Evolutionary conservation across 2,329 filamentous ascomycete species (phyloP), one percentile per base, ranked within the genome.

Genomic region (Domatiomyces catenatus): DNA sequence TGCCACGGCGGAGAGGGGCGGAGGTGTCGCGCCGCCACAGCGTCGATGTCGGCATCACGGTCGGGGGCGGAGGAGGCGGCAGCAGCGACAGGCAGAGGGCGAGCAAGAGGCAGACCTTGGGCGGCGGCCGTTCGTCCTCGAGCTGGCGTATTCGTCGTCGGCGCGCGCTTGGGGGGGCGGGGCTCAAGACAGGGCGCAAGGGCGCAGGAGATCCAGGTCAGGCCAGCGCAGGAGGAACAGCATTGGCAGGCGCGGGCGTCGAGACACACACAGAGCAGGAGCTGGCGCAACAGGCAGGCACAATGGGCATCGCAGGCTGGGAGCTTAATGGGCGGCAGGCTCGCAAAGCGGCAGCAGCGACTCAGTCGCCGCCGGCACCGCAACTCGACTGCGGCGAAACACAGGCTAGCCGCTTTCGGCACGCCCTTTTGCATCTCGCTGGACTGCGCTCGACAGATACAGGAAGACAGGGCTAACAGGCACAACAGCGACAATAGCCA

Each of bases 11-110:
- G 1, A 47, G 48, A 32, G 44, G 18, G 42, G 28, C 50, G 17
- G 54, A 50, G 28, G 47, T 22, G 42, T 51, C 49, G 28, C 52
- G 54, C 12, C 58, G 56, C 58, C 58, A 59, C 44, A 52, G 19
- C 22, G 58, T 59, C 18, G 58, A 56, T 19, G 58, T 58, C 46
- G 56, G 56, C 58, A 59, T 59, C 36, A 39, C 50, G 44, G 28
- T 43, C 48, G 50, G 49, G 17, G 48, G 52, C 15, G 42, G 46
- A 39, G 39, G 46, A 36, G 26, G n/a, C 32, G 12, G 32, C 32
- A 15, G 15, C 32, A 5, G 15, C 28, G 28, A 39, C 32, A 15
- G 32, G 32, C 32, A 15, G 12, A 39, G 2, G 12, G 2, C 32
- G 8, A 5, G 12, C 32, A 15, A 15, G 12, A 5, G 8, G 32